These are phyloP conservation scores for Aspergillus cristatus DNA, from an alignment of 495 filamentous ascomycete species.

Conservation along the genomic window DNA sequence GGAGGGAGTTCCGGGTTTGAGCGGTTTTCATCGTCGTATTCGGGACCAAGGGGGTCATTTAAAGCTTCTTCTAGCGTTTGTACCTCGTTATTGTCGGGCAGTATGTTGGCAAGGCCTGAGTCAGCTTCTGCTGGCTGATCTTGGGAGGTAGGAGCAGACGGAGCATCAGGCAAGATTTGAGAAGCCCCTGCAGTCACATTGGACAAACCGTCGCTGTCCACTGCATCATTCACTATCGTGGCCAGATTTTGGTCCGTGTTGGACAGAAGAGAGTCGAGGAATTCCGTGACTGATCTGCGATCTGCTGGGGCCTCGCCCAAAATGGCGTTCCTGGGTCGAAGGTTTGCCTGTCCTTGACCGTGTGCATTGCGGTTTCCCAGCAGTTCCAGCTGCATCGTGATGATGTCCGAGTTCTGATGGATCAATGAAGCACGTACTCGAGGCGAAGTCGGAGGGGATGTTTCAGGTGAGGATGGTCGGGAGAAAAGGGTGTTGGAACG, in stretches of 20 bases:
- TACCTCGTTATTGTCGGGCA: slow-evolving; percentile 31
- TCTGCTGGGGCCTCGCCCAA: slow-evolving; percentile 12
- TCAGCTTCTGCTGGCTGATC: no score
- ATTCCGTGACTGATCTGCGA: slow-evolving; percentile 28
- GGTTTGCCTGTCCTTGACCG: slow-evolving; percentile 8
- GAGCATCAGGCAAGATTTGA: slow-evolving; percentile 9
- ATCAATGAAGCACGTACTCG: slow-evolving; percentile 37
- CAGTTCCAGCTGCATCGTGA: slow-evolving; percentile 40
- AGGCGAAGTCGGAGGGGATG: slow-evolving; percentile 37
- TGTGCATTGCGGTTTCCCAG: slow-evolving; percentile 25
- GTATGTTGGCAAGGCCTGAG: slow-evolving; percentile 15
- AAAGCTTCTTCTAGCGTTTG: slow-evolving; percentile 15
- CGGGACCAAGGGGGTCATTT: slow-evolving; percentile 6
- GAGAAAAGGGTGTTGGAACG: slow-evolving; percentile 37
- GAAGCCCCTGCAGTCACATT: slow-evolving; percentile 12
- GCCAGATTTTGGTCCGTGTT: slow-evolving; percentile 18
- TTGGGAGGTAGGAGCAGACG: slow-evolving; percentile 4
- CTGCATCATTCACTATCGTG: slow-evolving; percentile 7
- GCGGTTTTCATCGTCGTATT: slow-evolving; percentile 5
- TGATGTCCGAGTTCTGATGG: slow-evolving; percentile 38
- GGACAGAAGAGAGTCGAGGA: slow-evolving; percentile 28
- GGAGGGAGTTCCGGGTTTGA: slow-evolving; percentile 9
- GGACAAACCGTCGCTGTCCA: slow-evolving; percentile 18
- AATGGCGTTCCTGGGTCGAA: slow-evolving; percentile 6
- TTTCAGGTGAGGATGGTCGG: slow-evolving; percentile 30